phyloP scores from a whole-genome alignment of 805 yeast genomes.

The Yarrowia sp. region DNA sequence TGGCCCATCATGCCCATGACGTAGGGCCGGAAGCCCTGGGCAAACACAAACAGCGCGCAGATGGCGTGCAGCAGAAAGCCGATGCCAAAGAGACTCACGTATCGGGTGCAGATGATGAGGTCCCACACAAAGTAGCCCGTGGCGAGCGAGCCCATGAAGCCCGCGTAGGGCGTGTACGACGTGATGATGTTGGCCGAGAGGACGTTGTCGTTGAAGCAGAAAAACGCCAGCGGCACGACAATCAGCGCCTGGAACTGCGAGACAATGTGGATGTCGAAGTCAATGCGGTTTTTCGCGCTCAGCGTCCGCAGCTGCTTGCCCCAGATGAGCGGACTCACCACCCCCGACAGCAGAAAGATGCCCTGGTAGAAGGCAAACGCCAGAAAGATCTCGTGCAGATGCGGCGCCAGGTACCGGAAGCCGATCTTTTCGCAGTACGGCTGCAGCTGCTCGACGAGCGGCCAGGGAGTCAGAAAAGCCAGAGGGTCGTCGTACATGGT shows the following conservation, averaged over 20 bases:
- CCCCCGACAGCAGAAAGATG: conserved; percentile 54
- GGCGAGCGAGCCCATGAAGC: conserved; percentile 68
- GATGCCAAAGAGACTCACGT: conserved; percentile 69
- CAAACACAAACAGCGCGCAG: conserved; percentile 75
- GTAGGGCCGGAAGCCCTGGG: conserved; percentile 63
- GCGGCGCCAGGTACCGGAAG: conserved; percentile 37
- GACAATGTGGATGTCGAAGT: conserved; percentile 88
- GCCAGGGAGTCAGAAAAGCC: conserved; percentile 24
- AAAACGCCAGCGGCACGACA: conserved; percentile 41
- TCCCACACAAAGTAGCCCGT: conserved; percentile 95
- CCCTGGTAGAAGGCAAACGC: conserved; percentile 60
- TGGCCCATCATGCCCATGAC: conserved; percentile 79
- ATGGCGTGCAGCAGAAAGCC: conserved; percentile 82
- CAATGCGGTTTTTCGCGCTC: conserved; percentile 50
- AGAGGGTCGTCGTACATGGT: conserved; percentile 31
- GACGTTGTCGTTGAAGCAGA: conserved; percentile 36
- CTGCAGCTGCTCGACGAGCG: conserved; percentile 11
- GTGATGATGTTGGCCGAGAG: conserved; percentile 52
- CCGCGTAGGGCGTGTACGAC: conserved; percentile 75
- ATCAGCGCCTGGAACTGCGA: conserved; percentile 79
- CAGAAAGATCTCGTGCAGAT: conserved; percentile 63
- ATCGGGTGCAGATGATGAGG: conserved; percentile 59
- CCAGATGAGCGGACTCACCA: conserved; percentile 44
- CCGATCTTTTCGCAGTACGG: conserved; percentile 31
- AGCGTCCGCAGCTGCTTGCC: conserved; percentile 52